Evolutionary conservation across 768 basidiomycete genomes (phyloP).

Genomic region (Phylloporus scabripes): DNA sequence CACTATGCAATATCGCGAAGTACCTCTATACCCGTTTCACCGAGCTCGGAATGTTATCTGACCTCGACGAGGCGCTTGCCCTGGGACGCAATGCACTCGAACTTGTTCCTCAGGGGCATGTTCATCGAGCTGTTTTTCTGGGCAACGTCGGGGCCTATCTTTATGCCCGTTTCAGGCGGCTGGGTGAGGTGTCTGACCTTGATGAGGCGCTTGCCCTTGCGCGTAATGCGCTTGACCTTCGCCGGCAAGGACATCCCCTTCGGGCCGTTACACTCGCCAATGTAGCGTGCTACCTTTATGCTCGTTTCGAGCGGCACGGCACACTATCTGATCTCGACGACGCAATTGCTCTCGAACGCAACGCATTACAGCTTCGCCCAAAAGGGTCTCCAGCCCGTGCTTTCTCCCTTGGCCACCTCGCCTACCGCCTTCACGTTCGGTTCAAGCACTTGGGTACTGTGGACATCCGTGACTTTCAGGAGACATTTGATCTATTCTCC

Average conservation of each 20-base stretch:
- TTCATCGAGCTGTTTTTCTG: background rate
- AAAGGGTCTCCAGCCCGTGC: background rate
- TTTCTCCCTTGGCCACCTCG: background rate
- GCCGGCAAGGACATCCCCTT: background rate
- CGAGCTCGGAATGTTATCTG: background rate
- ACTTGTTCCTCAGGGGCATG: background rate
- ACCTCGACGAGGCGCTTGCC: background rate
- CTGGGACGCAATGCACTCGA: background rate
- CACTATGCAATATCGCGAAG: background rate
- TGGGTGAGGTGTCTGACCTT: background rate
- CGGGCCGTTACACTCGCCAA: background rate
- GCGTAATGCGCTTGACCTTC: background rate
- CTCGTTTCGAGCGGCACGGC: background rate
- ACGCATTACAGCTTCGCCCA: background rate
- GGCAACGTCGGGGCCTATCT: background rate
- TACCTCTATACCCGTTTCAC: background rate
- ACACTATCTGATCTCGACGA: background rate
- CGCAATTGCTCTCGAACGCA: background rate
- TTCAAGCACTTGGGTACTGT: too few relatives aligned
- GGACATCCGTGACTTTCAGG: too few relatives aligned
- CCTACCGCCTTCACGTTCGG: slow-evolving; percentile 21
- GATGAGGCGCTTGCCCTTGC: background rate
- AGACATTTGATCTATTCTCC: background rate
- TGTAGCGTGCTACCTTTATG: background rate
- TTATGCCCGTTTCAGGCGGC: background rate